phyloP scores from a whole-genome alignment of 2,329 filamentous ascomycete species.

The Hypoxylon sp. region DNA sequence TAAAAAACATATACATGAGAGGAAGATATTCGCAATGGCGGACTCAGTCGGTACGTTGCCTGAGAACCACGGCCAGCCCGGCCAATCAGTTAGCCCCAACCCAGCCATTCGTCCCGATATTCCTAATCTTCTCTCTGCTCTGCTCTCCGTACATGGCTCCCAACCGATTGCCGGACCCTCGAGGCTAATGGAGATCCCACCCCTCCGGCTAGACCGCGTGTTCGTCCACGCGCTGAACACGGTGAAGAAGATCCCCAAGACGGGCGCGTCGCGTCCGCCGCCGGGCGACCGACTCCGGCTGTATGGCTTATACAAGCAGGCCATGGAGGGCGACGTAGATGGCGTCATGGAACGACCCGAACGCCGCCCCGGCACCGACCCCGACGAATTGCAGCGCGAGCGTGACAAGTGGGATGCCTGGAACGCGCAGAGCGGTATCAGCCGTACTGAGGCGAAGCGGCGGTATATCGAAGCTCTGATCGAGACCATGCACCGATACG shows the following conservation, averaged over 20 bases:
- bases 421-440: constrained; percentile 86
- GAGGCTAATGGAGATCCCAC: constrained; percentile 18
- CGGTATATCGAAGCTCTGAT: constrained; percentile 94
- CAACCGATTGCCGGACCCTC: constrained; percentile 20
- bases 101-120: constrained; percentile 25
- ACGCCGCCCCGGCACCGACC: constrained; percentile 58
- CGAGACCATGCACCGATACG: constrained; percentile 96
- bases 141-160: constrained; percentile 21
- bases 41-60: constrained; percentile 63
- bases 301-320: constrained; percentile 98
- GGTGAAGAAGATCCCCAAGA: constrained; percentile 96
- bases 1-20: constrained; percentile 29
- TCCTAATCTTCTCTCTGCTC: constrained; percentile 22
- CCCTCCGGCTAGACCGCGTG: constrained; percentile 78
- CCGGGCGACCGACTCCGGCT: constrained; percentile 86
- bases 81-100: constrained; percentile 25
- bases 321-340: constrained; percentile 97
- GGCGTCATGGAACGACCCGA: constrained; percentile 89
- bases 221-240: constrained; percentile 99
- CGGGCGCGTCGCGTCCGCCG: constrained; percentile 88
- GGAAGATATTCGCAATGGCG: constrained; percentile 52
- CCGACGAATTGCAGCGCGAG: constrained; percentile 68
- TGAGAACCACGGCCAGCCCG: constrained; percentile 36
- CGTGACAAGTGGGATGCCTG: constrained; percentile 91
- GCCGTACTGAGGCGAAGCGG: constrained; percentile 91